Evolutionary conservation across 2,329 filamentous ascomycete genomes (phyloP), one percentile per base, ranked within the genome.

Genomic region (Talaromyces sp.): DNA sequence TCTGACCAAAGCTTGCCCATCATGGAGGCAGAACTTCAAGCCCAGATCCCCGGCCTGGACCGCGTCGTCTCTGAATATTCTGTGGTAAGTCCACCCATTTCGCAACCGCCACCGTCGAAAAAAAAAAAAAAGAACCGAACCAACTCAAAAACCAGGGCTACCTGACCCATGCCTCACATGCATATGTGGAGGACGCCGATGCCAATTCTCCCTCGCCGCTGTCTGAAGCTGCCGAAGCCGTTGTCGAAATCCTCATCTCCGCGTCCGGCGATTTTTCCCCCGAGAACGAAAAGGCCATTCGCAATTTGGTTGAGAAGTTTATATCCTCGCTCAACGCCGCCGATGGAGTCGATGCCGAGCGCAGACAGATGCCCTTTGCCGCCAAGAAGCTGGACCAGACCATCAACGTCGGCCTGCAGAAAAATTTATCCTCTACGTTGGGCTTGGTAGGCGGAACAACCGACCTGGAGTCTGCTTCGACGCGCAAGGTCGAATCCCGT

Each of bases 371-470:
- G 68, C 90, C 90, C 10, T 89, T 91, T 22, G 85, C 86, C 8
- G 91, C 93, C 63, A 92, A 84, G 77, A 90, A 92, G 70, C 86
- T 99, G 22, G 95, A 98, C 71, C 93, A 98, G 77, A 91, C 93
- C 63, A 91, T 97, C 76, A 91, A 97, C 77, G 93, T 99, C 70
- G 91, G 92, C 74, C 88, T 93, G 28, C 92, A 96, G 79, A 86
- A 92, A 66, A 97, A 96, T 77, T 93, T 99, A 80, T 99, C 95
- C 33, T 96, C 95, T 6, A 99, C 95, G 2, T 79, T 99, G 67
- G 93, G 92, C 25, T 87, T 99, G 57, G 86, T 93, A 8, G 90
- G 89, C 58, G 91, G 87, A 60, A 88, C 84, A 63, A 92, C 99
- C 44, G 95, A 99, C 72, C 84, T 99, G 28, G 95, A 99, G 77